phyloP scores from a whole-genome alignment of 768 basidiomycete genomes.

The Saitozyma podzolica region DNA sequence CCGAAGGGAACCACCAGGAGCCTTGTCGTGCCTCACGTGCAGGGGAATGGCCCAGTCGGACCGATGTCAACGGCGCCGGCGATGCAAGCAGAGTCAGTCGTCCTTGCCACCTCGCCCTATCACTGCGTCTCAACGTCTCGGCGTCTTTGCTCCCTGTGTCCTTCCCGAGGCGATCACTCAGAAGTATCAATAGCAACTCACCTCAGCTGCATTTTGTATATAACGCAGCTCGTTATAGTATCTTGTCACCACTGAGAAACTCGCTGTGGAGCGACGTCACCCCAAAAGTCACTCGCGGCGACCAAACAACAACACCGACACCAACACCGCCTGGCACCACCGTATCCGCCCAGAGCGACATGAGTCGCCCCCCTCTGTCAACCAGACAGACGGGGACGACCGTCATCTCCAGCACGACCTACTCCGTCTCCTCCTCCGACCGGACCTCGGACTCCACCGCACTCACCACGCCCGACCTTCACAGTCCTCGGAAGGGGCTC shows the following conservation, averaged over 20 bases:
- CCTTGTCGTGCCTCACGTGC: no score
- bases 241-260: not conserved
- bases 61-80: not conserved
- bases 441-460: constrained; percentile 23
- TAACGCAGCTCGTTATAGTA: not conserved
- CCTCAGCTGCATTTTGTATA: not conserved
- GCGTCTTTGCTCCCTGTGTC: no score
- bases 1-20: no score
- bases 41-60: no score
- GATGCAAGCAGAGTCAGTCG: not conserved
- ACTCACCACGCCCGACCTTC: constrained; percentile 35
- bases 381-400: constrained; percentile 29
- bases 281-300: no score
- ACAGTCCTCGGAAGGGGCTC: constrained; percentile 18
- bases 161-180: no score
- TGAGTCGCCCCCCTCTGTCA: constrained; percentile 23
- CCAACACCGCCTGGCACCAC: not conserved
- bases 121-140: no score
- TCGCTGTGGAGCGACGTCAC: no score
- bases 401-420: constrained; percentile 26
- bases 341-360: constrained; percentile 1
- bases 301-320: not conserved
- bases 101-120: not conserved
- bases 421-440: constrained; percentile 17
- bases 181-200: not conserved